Evolutionary conservation across 108 stramenopile species (phyloP).

Genomic region (Craspedostauros australis): DNA sequence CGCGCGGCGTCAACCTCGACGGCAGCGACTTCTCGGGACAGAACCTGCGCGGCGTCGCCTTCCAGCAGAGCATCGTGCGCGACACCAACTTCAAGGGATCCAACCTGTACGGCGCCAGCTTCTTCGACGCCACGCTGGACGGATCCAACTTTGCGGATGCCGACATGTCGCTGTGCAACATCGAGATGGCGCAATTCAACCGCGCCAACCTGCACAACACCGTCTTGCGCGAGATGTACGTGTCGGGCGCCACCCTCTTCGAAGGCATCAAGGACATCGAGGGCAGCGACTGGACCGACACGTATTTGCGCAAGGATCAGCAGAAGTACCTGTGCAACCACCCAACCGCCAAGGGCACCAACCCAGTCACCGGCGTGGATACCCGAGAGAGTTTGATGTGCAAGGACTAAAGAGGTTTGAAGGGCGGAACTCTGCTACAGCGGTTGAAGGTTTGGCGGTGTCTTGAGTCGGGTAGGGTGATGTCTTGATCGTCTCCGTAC

Average conservation of each 20-base stretch:
- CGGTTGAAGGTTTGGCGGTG: too few species aligned
- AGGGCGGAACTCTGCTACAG: too few species aligned
- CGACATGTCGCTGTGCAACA: slow-evolving; percentile 67
- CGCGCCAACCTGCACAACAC: slow-evolving; percentile 74
- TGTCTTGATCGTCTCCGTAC: too few species aligned
- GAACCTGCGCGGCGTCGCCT: slow-evolving; percentile 90
- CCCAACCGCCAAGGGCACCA: slow-evolving; percentile 89
- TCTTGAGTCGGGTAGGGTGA: too few species aligned
- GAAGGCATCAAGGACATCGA: slow-evolving; percentile 80
- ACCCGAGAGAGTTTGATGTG: slow-evolving; percentile 91
- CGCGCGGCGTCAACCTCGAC: slow-evolving; percentile 89
- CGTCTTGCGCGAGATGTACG: slow-evolving; percentile 84
- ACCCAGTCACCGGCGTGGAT: slow-evolving; percentile 87
- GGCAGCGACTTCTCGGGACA: slow-evolving; percentile 67
- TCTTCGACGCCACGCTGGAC: slow-evolving; percentile 92
- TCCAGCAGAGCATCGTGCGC: slow-evolving; percentile 91
- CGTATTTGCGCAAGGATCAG: slow-evolving; percentile 86
- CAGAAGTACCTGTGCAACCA: slow-evolving; percentile 85
- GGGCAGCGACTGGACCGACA: slow-evolving; percentile 82
- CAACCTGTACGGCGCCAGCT: slow-evolving; percentile 78
- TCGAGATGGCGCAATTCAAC: slow-evolving; percentile 86
- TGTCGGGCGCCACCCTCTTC: slow-evolving; percentile 84
- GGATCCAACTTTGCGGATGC: slow-evolving; percentile 87
- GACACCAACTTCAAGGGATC: slow-evolving; percentile 76
- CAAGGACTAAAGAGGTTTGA: slow-evolving; percentile 24